Evolutionary conservation across 306 rosid species (phyloP), one percentile per base, ranked within the genome.

Genomic region (Bauhinia variegata): DNA sequence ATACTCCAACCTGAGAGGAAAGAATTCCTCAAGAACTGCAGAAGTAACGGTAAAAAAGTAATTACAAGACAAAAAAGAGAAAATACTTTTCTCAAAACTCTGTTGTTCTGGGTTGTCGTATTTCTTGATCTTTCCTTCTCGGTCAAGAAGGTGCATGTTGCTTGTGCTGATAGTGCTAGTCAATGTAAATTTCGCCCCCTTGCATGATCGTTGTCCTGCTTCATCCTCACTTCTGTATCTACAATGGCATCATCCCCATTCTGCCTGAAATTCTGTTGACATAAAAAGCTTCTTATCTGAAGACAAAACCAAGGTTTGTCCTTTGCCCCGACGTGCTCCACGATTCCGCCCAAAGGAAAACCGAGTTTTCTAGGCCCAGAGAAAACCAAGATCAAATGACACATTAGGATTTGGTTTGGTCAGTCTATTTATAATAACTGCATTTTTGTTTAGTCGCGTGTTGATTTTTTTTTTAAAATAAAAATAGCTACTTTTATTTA

Each of bases 1-100:
- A 39, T 50, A 85, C 36, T 73, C 83, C 32, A 85, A 84, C 14
- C 89, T 73, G 2, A 82, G 53, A 63, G 60, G 80, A 41, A 76
- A 82, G 34, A 85, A 85, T 2, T 85, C 89, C 67, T 82, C 85
- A 62, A 85, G 89, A 70, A 85, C 87, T 85, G 89, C 76, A n/a
- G n/a, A 58, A 63, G 58, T 6, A 36, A 46, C 15, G 16, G 11
- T 11, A 67, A 4, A 72, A n/a, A 33, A 34, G 38, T 44, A 23
- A 17, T 57, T 14, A 58, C 58, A 5, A 17, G 10, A 6, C 37
- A 37, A 56, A 11, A 53, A 5, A 6, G 9, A 38, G 32, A 16
- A 47, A n/a, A 47, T 11, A 34, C 5, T n/a, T 12, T n/a, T 3
- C 6, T 18, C 17, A 14, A 44, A 12, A 3, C n/a, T n/a, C 6